Conservation (phyloP, 768 basidiomycete species). For the Boletus reticulatus region DNA sequence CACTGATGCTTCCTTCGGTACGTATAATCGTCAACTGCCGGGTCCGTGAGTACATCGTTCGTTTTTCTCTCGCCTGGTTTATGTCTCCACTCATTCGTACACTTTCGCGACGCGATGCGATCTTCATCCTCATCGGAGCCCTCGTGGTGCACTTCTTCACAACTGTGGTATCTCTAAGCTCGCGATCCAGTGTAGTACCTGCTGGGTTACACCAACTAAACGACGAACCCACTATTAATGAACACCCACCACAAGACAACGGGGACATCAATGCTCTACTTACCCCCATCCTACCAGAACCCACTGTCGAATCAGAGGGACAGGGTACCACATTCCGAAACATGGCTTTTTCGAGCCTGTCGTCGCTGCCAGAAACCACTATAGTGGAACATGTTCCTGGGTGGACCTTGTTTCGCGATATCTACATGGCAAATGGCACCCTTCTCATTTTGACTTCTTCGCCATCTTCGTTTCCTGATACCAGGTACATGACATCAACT, state of each 20-base stretch:
- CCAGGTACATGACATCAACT: constrained; percentile 63
- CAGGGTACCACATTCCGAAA: not conserved
- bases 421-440: constrained; percentile 85
- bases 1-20: no score
- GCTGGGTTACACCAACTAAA: constrained; percentile 12
- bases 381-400: constrained; percentile 70
- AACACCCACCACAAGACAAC: constrained; percentile 1
- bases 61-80: not conserved
- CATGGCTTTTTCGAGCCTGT: constrained; percentile 5
- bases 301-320: not conserved
- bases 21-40: not conserved
- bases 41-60: not conserved
- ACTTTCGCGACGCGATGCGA: constrained; percentile 53
- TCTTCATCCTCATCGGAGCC: constrained; percentile 59
- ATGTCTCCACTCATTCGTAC: constrained; percentile 40
- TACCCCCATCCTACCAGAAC: not conserved
- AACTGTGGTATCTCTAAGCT: constrained; percentile 33
- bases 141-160: constrained; percentile 53
- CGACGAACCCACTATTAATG: not conserved
- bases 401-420: constrained; percentile 80
- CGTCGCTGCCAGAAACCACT: constrained; percentile 48
- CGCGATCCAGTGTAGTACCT: constrained; percentile 34
- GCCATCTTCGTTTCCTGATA: constrained; percentile 43
- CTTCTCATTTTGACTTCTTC: constrained; percentile 63
- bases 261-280: constrained; percentile 5